Conservation (phyloP, 164 flowering plant species). For the Vitis rupestris region DNA sequence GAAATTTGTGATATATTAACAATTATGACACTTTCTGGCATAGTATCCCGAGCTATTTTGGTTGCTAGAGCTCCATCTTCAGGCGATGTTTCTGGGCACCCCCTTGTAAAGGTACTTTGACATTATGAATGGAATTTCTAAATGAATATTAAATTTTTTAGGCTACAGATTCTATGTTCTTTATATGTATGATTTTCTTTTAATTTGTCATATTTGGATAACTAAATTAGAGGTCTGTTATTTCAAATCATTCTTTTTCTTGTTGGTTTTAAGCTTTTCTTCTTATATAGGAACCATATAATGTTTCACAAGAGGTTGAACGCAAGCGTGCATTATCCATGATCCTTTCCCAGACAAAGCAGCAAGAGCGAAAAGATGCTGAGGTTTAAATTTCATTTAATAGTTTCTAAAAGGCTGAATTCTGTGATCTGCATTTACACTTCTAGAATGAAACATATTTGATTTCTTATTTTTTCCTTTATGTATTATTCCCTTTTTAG, state of each 20-base stretch:
- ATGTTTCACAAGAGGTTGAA: conserved; percentile 72
- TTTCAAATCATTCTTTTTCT: not conserved
- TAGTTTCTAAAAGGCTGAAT: not conserved
- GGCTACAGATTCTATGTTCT: not conserved
- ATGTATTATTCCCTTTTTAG: conserved; percentile 31
- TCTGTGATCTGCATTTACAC: not conserved
- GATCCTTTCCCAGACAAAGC: conserved; percentile 87
- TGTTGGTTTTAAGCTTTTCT: not conserved
- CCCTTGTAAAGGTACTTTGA: conserved; percentile 70
- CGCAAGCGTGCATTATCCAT: conserved; percentile 89
- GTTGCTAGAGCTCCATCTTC: conserved; percentile 78
- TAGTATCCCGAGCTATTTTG: conserved; percentile 76
- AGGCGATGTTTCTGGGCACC: conserved; percentile 71
- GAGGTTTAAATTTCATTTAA: conserved; percentile 49
- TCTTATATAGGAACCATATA: conserved; percentile 69
- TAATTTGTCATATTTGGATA: not conserved
- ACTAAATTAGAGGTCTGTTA: not conserved
- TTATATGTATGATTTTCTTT: not conserved
- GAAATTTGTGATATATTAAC: conserved; percentile 3
- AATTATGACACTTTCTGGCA: conserved; percentile 4
- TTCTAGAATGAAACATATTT: not conserved
- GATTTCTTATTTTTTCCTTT: not conserved
- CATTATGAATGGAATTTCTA: conserved; percentile 1
- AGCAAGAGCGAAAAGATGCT: conserved; percentile 84
- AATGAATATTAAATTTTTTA: not conserved